These are phyloP conservation scores for Chrysanthemum makinoi DNA, from an alignment of 129 eudicot genomes.

Conservation along the genomic window DNA sequence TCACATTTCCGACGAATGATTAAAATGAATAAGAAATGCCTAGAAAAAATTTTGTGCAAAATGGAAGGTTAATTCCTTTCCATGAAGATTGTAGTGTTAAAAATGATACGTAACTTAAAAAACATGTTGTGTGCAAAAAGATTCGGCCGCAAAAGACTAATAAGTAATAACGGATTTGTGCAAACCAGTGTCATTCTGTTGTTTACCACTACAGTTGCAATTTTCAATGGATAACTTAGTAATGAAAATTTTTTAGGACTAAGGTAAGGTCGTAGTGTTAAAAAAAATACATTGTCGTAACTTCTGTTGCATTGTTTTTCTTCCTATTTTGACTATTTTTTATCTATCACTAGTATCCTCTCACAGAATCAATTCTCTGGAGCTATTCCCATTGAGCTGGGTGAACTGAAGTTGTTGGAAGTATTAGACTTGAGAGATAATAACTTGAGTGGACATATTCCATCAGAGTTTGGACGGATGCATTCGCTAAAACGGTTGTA, in stretches of 20 bases:
- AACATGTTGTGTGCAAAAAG: no score
- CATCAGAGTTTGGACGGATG: constrained; percentile 61
- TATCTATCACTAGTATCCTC: constrained; percentile 48
- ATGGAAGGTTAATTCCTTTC: no score
- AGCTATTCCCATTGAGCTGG: constrained; percentile 63
- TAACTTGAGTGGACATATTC: constrained; percentile 67
- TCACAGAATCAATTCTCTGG: constrained; percentile 71
- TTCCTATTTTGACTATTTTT: background rate
- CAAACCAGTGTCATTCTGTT: no score
- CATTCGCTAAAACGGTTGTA: constrained; percentile 69
- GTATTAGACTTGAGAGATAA: constrained; percentile 79
- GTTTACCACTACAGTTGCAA: background rate
- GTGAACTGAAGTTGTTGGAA: constrained; percentile 61
- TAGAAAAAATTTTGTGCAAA: no score
- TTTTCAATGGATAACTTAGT: background rate
- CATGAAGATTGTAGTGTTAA: no score
- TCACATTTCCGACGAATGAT: no score
- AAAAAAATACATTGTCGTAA: background rate
- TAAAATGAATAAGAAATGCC: no score
- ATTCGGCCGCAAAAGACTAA: no score
- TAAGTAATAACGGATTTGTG: no score
- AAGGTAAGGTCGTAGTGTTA: no score
- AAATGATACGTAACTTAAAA: no score
- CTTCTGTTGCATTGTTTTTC: background rate
- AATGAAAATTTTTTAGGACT: no score